Conservation (phyloP, 306 rosid genomes). For the Datisca glomerata region DNA sequence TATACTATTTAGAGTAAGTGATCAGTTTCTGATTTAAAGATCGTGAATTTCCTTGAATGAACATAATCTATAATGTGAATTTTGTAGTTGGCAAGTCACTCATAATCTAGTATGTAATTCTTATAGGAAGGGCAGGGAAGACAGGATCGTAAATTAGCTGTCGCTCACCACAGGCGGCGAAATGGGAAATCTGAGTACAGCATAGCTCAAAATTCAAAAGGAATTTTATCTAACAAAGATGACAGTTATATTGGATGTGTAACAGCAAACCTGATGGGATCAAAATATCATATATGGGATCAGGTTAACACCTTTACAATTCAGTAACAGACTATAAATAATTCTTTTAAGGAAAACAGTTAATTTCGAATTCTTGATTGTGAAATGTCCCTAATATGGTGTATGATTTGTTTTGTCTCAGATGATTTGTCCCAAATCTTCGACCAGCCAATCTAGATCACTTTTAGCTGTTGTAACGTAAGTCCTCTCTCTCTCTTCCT, state of each 20-base stretch:
- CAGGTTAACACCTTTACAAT: constrained; percentile 32
- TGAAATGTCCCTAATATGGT: no score
- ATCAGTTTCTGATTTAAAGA: no score
- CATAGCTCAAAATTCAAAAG: constrained; percentile 56
- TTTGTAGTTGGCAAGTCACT: neutral
- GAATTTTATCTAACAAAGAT: constrained; percentile 41
- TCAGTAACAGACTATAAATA: neutral
- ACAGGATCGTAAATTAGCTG: constrained; percentile 76
- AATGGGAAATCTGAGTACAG: constrained; percentile 51
- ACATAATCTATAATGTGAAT: no score
- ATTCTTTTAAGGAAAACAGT: neutral
- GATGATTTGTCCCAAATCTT: constrained; percentile 31
- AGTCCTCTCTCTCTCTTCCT: constrained; percentile 8
- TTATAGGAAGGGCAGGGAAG: constrained; percentile 84
- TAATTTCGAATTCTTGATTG: neutral
- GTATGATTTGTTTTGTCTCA: constrained; percentile 14
- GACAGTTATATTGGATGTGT: constrained; percentile 61
- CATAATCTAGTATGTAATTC: no score
- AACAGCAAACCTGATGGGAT: constrained; percentile 69
- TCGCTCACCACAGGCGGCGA: constrained; percentile 53
- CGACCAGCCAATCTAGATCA: constrained; percentile 27
- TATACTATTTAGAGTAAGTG: no score
- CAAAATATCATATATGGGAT: constrained; percentile 75
- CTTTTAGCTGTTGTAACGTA: constrained; percentile 66
- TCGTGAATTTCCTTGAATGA: no score